Evolutionary conservation across 306 rosid species (phyloP), one percentile per base, ranked within the genome.

Genomic region (Styphnolobium japonicum): DNA sequence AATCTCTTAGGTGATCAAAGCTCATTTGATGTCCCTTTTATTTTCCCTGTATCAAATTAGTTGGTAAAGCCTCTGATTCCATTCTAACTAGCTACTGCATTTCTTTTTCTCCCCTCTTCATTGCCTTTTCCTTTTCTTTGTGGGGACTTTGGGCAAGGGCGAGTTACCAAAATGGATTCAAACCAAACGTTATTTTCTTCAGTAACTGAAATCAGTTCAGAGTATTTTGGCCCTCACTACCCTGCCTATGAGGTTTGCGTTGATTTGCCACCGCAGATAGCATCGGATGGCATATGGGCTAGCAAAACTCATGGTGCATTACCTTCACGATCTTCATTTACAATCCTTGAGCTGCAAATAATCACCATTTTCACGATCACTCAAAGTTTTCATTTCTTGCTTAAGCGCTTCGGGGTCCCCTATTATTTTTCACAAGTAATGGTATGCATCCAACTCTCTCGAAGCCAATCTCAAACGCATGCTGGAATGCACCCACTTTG

Each of bases 341-440:
- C 90, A 10, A 62, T 79, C 21, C 39, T 91, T 15, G 80, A 91
- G 84, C 3, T 85, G 0, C 90, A 86, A 67, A 83, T 89, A 42
- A 1, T 73, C 21, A 0, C 48, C 25, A 77, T 89, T 19, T 85
- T 87, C 53, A 2, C 18, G 2, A 2, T 49, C 49, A 79, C 88
- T 0, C 87, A 75, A 8, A 10, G 48, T 61, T 18, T 65, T 19
- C 89, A 89, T 86, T 60, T 79, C 73, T 0, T 81, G 34, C 81
- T 91, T 52, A 85, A 83, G 67, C 89, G 73, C 4, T 45, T 85
- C 0, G 86, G 89, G 18, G 0, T 83, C 43, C 81, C 97, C 80
- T 77, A 27, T 67, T 40, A 85, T 42, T 10, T 85, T 71, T 65
- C 87, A 7, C 90, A 89, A 64, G 75, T 88, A 16, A 63, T 89